Evolutionary conservation across 148 eudicot genomes (phyloP), one percentile per base, ranked within the genome.

Genomic region (Diospyros lotus): DNA sequence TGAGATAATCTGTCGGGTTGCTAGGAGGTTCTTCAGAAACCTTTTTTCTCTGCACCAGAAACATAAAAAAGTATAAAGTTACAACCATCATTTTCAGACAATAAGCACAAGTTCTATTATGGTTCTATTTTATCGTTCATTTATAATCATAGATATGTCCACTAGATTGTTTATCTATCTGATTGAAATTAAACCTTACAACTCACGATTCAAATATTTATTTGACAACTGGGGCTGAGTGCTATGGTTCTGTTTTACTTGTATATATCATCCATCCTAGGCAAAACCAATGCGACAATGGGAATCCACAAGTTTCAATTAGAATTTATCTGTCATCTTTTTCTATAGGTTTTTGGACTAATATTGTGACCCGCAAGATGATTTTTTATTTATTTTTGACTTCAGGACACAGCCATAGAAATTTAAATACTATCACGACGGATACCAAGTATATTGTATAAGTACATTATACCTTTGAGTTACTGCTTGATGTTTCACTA

Each of bases 1-100:
- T 81, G 72, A 89, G 75, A 52, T 62, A 42, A 78, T 89, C 89
- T 2, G 96, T 87, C 0, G 93, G 87, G 17, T 79, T 82, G 28
- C 17, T 56, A 52, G 69, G 45, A 40, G n/a, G 66, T 62, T 80
- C 88, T 42, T 83, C 80, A 17, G 78, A 73, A 14, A 77, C 59
- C 85, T 89, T 93, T 74, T 56, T 75, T 76, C 73, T 88, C 91
- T 91, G 87, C 78, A 76, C 44, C 68, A 71, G 7, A 75, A 15
- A 73, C 58, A 54, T 28, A 62, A 72, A 48, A 8, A 4, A 48
- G 8, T 48, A 48, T 48, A 48, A 48, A 4, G 8, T 48, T 48
- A 48, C 52, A 48, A 4, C 52, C 8, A 4, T 4, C 52, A 48
- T 4, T 48, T 48, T 4, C 52, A 48, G 6, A 48, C 4, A 4